phyloP scores from a whole-genome alignment of 257 asterid genomes.

The Fraxinus americana region DNA sequence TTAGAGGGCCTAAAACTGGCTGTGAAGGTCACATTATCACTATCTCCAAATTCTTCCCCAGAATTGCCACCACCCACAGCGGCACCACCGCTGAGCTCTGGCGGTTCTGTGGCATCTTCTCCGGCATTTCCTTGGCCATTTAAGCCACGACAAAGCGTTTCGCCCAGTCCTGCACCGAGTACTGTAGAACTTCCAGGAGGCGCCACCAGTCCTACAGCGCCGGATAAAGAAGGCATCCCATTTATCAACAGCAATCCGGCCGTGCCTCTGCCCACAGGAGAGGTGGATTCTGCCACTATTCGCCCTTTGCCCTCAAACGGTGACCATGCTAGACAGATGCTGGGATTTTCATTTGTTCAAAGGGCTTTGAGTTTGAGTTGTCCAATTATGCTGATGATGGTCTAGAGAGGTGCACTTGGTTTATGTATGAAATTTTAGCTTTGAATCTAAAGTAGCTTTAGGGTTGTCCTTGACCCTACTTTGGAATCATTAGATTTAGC shows the following conservation, averaged over 20 bases:
- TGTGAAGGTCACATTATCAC: constrained; percentile 44
- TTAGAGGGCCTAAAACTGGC: constrained; percentile 69
- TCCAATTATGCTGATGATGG: constrained; percentile 45
- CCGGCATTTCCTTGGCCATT: constrained; percentile 93
- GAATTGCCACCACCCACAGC: constrained; percentile 36
- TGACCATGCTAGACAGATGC: constrained; percentile 51
- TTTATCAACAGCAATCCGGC: constrained; percentile 93
- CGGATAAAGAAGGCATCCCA: constrained; percentile 65
- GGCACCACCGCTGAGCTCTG: constrained; percentile 54
- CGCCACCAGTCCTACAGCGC: constrained; percentile 50
- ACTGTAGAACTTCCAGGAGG: constrained; percentile 36
- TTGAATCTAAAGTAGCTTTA: constrained; percentile 61
- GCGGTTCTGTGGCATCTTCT: constrained; percentile 78
- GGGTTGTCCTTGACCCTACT: constrained; percentile 59
- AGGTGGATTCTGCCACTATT: constrained; percentile 89
- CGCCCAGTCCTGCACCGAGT: constrained; percentile 78
- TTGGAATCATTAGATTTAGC: constrained; percentile 44
- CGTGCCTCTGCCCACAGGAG: constrained; percentile 96
- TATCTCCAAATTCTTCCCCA: constrained; percentile 38
- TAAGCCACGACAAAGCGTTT: constrained; percentile 50
- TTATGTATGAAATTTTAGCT: constrained; percentile 28
- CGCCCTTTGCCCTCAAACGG: constrained; percentile 66
- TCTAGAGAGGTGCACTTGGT: constrained; percentile 30
- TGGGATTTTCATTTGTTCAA: constrained; percentile 45
- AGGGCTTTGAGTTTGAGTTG: constrained; percentile 39